These are phyloP conservation scores for Pichia sp. DNA, from an alignment of 1,139 yeast genomes.

Conservation along the genomic window DNA sequence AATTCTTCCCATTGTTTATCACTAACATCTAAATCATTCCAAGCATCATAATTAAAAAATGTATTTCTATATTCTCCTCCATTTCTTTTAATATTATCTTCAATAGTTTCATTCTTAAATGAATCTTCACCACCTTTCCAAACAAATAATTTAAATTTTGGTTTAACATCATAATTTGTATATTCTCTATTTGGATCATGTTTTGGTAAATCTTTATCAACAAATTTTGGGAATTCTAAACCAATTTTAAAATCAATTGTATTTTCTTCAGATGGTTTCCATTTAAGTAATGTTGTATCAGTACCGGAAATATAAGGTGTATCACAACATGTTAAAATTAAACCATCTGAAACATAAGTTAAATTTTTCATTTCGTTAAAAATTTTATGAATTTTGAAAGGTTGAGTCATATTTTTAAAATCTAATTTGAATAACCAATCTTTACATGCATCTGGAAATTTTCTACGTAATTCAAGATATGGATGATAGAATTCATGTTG, in stretches of 20 bases:
- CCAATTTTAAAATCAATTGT: constrained; percentile 81
- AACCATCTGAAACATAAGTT: constrained; percentile 89
- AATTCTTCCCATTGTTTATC: constrained; percentile 80
- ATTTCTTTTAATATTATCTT: constrained; percentile 24
- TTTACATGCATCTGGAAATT: constrained; percentile 65
- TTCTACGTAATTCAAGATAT: constrained; percentile 59
- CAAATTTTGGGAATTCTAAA: constrained; percentile 57
- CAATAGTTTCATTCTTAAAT: constrained; percentile 24
- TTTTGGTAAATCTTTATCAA: constrained; percentile 66
- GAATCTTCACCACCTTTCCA: constrained; percentile 64
- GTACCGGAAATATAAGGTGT: constrained; percentile 87
- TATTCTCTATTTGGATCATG: constrained; percentile 68
- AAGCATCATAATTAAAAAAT: constrained; percentile 50
- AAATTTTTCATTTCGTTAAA: constrained; percentile 65
- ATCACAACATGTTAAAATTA: constrained; percentile 86
- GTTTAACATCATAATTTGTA: constrained; percentile 75
- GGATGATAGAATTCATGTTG: constrained; percentile 82
- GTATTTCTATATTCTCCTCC: constrained; percentile 28
- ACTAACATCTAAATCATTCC: constrained; percentile 54
- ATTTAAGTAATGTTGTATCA: constrained; percentile 72
- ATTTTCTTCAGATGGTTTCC: constrained; percentile 97
- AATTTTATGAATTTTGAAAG: constrained; percentile 75
- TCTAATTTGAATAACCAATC: constrained; percentile 82
- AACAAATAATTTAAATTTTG: constrained; percentile 56
- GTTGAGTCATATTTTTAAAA: constrained; percentile 79